A percentile compares a stretch with the other conserved stretches of the same genome.
phyloP scores from a whole-genome alignment of 1,284 basidiomycete genomes.

The Pulveroboletus sp. region DNA sequence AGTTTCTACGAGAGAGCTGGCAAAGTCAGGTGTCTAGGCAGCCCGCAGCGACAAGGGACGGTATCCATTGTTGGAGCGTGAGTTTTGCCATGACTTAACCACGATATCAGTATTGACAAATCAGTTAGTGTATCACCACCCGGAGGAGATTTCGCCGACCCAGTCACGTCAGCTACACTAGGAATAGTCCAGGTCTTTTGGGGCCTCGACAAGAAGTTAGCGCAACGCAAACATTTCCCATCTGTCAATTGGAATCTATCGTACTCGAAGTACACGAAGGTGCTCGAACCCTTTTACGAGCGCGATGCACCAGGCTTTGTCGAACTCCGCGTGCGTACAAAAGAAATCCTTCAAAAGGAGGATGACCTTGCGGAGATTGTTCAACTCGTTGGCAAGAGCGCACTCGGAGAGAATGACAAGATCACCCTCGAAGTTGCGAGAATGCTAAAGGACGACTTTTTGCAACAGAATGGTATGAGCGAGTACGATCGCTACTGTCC shows the following conservation, averaged over 20 bases:
- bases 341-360: slow-evolving; percentile 98
- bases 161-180: slow-evolving; percentile 95
- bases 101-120: slow-evolving; percentile 14
- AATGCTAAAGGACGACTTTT: slow-evolving; percentile 98
- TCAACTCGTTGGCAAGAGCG: slow-evolving; percentile 97
- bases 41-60: slow-evolving; percentile 86
- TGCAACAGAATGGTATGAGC: slow-evolving; percentile 99
- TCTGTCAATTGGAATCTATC: slow-evolving; percentile 99
- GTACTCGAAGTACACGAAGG: slow-evolving; percentile 98
- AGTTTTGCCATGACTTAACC: slow-evolving; percentile 41
- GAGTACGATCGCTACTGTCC: slow-evolving; percentile 98
- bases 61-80: slow-evolving; percentile 99
- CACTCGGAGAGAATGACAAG: slow-evolving; percentile 97
- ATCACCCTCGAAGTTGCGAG: slow-evolving; percentile 97
- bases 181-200: slow-evolving; percentile 99
- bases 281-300: slow-evolving; percentile 95
- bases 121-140: slow-evolving; percentile 86
- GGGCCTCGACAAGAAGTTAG: slow-evolving; percentile 95
- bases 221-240: slow-evolving; percentile 97
- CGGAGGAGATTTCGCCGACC: slow-evolving; percentile 99
- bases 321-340: slow-evolving; percentile 87
- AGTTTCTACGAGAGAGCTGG: slow-evolving; percentile 99
- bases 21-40: slow-evolving; percentile 91
- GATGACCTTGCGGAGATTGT: slow-evolving; percentile 99
- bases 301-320: slow-evolving; percentile 90